A percentile compares a stretch with the other conserved stretches of the same genome.
phyloP scores from a whole-genome alignment of 78 protist genomes.

The Pigoraptor vietnamica region DNA sequence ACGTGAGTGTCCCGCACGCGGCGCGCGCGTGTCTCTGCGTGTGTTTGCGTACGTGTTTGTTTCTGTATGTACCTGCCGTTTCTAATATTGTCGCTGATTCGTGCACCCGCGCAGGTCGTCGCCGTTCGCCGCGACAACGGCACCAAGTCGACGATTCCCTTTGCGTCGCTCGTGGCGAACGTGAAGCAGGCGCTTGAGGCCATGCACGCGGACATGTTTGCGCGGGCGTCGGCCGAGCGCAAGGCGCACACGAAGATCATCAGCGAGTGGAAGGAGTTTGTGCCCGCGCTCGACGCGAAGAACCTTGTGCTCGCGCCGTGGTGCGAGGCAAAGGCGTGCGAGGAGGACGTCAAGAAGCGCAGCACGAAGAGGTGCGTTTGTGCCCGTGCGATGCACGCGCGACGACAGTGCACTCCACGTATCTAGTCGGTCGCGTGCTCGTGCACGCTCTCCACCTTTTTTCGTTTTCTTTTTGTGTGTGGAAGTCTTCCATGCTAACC shows the following conservation, averaged over 20 bases:
- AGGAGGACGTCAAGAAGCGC: slow-evolving; percentile 41
- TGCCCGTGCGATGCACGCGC: background rate
- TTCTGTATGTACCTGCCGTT: no score
- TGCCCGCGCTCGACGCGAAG: slow-evolving; percentile 57
- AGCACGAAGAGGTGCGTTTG: background rate
- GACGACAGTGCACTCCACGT: no score
- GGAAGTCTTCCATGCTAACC: background rate
- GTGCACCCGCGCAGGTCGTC: no score
- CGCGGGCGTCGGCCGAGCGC: slow-evolving; percentile 48
- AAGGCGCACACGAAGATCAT: slow-evolving; percentile 24
- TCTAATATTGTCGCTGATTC: no score
- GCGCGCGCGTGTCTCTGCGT: no score
- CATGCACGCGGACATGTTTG: slow-evolving; percentile 69
- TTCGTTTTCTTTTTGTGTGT: background rate
- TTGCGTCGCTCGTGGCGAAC: background rate
- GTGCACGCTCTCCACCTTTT: no score
- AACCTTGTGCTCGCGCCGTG: slow-evolving; percentile 66
- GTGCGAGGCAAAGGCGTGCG: slow-evolving; percentile 74
- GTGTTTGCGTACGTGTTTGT: no score
- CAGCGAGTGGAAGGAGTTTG: slow-evolving; percentile 69
- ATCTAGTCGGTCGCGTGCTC: background rate
- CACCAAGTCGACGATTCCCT: slow-evolving; percentile 33
- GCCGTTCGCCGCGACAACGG: slow-evolving; percentile 67
- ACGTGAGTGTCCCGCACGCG: background rate
- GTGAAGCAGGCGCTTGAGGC: slow-evolving; percentile 31